These are phyloP conservation scores for Cyclocybe cylindracea DNA, from an alignment of 768 basidiomycete species.

Conservation along the genomic window DNA sequence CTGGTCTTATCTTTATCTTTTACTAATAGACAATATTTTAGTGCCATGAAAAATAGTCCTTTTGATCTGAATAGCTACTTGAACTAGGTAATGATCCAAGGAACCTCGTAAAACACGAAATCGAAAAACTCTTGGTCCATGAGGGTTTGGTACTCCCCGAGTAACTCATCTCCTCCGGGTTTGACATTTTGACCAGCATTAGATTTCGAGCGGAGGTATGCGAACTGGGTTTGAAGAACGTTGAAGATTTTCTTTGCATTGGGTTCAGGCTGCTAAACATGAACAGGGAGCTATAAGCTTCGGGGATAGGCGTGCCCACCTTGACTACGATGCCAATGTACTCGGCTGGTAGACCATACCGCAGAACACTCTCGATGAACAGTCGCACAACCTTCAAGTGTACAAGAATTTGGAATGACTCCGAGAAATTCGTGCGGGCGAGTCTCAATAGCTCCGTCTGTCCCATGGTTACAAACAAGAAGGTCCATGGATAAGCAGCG, in stretches of 20 bases:
- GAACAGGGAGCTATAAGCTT: not conserved
- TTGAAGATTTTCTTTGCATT: slow-evolving; percentile 80
- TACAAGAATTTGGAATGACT: slow-evolving; percentile 91
- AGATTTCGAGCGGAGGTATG: slow-evolving; percentile 76
- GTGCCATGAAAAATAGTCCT: not conserved
- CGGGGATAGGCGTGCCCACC: slow-evolving; percentile 36
- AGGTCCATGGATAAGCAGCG: not conserved
- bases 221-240: slow-evolving; percentile 73
- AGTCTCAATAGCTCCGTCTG: slow-evolving; percentile 91
- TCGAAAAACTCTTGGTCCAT: slow-evolving; percentile 97
- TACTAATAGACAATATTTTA: slow-evolving; percentile 45
- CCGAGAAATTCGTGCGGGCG: slow-evolving; percentile 94
- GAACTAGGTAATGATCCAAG: slow-evolving; percentile 75
- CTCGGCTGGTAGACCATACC: slow-evolving; percentile 93
- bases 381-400: slow-evolving; percentile 91
- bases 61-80: slow-evolving; percentile 12
- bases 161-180: slow-evolving; percentile 57
- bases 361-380: slow-evolving; percentile 92
- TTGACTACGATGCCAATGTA: slow-evolving; percentile 83
- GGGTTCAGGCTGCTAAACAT: slow-evolving; percentile 69
- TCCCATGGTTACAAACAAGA: not conserved
- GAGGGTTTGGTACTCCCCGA: slow-evolving; percentile 88
- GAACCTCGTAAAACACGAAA: slow-evolving; percentile 93
- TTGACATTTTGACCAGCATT: slow-evolving; percentile 48
- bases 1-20: slow-evolving; percentile 63